Base-by-base conservation (phyloP, 371 early-diverging fungal genomes). In the Ordospora pajunii region DNA sequence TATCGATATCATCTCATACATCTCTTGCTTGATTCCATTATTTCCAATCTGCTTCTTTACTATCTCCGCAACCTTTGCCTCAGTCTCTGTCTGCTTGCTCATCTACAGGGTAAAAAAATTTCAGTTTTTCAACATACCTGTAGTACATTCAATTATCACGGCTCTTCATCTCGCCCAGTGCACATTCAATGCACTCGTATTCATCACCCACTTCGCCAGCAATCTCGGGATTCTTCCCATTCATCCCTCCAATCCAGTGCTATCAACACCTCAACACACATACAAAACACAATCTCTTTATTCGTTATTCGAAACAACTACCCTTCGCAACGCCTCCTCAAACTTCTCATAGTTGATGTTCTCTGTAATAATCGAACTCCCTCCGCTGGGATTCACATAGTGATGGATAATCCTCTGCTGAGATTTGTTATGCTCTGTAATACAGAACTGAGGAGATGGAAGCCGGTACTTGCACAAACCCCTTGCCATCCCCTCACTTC, bases 371-470 rank as follows among this genome's bases (percentile, higher is more conserved):
- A 84, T 73, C 2, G 71, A 66, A 44, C 66, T 72, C 8, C 94
- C 95, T 0, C 91, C 91, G n/a, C 93, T 92, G 43, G 99, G 98
- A 82, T 98, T 98, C 50, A 99, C 88, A 84, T 95, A 97, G 75
- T 92, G 90, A 32, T 97, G 87, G 76, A 99, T 86, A 90, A 97
- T 97, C 80, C 99, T 92, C 19, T 96, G 97, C 87, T 99, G 99
- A 3, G 96, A 95, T 23, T 94, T 93, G 73, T 92, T 89, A 84
- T 94, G 93, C 80, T 95, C 93, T 78, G 94, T 93, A 40, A 90
- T 94, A 83, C 96, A 91, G 83, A 94, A 97, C 77, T 97, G 91
- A 5, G 99, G 98, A 45, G 96, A 90, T 9, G 98, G 98, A 88
- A 96, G 93, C 72, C 99, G 87, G 45, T 93, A 93, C 17, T 89